These are phyloP conservation scores for Globisporangium nagaii DNA, from an alignment of 352 stramenopile genomes.

Conservation along the genomic window DNA sequence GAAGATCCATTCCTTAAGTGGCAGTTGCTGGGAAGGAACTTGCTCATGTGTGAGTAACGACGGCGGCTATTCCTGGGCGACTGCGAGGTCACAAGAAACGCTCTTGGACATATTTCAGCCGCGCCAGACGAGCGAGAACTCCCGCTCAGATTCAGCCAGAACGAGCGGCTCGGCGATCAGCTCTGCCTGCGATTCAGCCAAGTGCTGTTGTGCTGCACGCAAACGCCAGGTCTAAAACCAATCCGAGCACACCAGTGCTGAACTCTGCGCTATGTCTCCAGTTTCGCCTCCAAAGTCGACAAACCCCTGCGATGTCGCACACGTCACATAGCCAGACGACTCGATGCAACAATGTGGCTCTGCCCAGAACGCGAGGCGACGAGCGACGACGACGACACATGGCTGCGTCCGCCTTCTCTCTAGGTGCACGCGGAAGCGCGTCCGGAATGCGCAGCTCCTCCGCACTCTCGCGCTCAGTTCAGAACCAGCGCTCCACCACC, in stretches of 20 bases:
- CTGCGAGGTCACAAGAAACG: slow-evolving; percentile 1
- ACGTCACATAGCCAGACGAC: neutral
- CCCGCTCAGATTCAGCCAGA: neutral
- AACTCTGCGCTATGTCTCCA: no score
- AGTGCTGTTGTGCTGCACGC: no score
- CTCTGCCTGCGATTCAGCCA: no score
- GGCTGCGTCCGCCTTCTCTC: neutral
- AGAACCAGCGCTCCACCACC: no score
- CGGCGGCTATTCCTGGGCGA: neutral
- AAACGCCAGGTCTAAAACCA: no score
- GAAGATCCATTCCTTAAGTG: neutral
- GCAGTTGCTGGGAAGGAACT: no score
- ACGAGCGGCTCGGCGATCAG: no score
- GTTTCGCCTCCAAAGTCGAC: neutral
- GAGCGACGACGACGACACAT: neutral
- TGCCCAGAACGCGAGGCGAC: slow-evolving; percentile 7
- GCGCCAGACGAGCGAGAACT: neutral
- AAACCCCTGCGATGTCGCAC: neutral
- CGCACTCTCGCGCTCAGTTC: no score
- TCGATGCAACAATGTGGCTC: neutral
- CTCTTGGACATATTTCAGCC: neutral
- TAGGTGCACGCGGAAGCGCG: no score
- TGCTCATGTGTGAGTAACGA: neutral
- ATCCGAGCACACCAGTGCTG: no score
- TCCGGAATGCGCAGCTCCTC: no score